phyloP scores from a whole-genome alignment of 257 asterid genomes.

The Coffea eugenioides region DNA sequence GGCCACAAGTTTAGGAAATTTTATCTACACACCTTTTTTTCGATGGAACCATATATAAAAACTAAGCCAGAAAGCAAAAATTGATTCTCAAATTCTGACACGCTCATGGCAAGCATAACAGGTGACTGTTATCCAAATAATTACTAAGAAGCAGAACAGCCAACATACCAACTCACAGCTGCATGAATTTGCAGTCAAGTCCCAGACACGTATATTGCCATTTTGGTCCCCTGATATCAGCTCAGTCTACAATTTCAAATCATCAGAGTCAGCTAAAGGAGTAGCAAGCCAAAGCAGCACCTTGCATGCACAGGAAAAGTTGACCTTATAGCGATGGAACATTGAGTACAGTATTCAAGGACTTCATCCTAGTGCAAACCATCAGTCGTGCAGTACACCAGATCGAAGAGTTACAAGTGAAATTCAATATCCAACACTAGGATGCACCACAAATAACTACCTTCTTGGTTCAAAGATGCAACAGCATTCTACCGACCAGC shows the following conservation, averaged over 20 bases:
- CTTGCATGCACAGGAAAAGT: neutral
- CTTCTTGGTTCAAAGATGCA: neutral
- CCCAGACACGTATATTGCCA: slow-evolving; percentile 99
- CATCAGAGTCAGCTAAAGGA: neutral
- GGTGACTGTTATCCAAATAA: neutral
- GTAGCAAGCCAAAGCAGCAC: neutral
- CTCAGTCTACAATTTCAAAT: slow-evolving; percentile 60
- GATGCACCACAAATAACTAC: neutral
- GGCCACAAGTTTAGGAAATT: neutral
- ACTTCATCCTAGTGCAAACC: neutral
- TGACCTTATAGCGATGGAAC: too few species aligned
- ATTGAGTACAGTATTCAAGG: neutral
- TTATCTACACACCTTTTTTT: neutral
- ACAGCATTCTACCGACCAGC: neutral
- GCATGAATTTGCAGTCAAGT: slow-evolving; percentile 95
- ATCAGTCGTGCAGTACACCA: neutral
- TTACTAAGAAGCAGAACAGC: neutral
- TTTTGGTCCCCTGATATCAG: slow-evolving; percentile 98
- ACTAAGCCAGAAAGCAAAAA: neutral
- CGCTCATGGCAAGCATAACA: neutral
- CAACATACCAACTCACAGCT: slow-evolving; percentile 88
- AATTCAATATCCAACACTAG: neutral
- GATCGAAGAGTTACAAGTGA: neutral
- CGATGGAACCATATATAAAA: too few species aligned
- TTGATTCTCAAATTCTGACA: neutral